Base-by-base conservation (phyloP, 192 early-diverging fungal genomes). In the Thamnidium elegans region DNA sequence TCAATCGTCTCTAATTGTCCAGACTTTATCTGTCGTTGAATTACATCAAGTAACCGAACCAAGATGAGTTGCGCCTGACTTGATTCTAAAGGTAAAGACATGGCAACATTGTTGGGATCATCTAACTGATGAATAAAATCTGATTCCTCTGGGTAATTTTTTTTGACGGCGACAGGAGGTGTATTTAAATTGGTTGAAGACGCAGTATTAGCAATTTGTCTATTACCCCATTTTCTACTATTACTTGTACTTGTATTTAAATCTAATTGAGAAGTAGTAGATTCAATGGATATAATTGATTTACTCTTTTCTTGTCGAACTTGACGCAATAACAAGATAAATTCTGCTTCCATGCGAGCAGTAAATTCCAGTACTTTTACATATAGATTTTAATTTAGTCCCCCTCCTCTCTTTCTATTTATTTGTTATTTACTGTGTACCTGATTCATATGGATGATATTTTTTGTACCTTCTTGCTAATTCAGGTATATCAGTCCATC, bases 391-490 rank as follows among this genome's bases (percentile, higher is more conserved):
- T 34, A 6, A 36, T 56, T 10, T 56, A 8, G 13, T 19, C 3
- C 43, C 7, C 11, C 2, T 8, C 43, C 7, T 23, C 2, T 43
- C 19, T 1, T 3, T 3, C 8, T 2, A 7, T 0, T 55, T 17
- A 19, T 21, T 13, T 43, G 9, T 11, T n/a, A n/a, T n/a, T n/a
- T n/a, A n/a, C n/a, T n/a, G 13, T 7, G 69, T 78, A 77, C 82
- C 82, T 55, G 69, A 32, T 47, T 80, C 82, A 50, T 79, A 74
- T 36, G 77, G 71, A 61, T 78, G 79, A 48, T 81, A 80, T 60
- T 84, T 84, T 58, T 75, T 53, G 66, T 80, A 84, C 10, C 80
- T 78, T 56, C 78, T 69, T 15, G 80, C 74, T 13, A 80, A 62
- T 58, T 81, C 78, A 42, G 76, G 71, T 50, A 80, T 74, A 17